A percentile compares a stretch with the other conserved stretches of the same genome.
These are phyloP conservation scores for Podospora sp. DNA, from an alignment of 495 filamentous ascomycete species.

Conservation along the genomic window DNA sequence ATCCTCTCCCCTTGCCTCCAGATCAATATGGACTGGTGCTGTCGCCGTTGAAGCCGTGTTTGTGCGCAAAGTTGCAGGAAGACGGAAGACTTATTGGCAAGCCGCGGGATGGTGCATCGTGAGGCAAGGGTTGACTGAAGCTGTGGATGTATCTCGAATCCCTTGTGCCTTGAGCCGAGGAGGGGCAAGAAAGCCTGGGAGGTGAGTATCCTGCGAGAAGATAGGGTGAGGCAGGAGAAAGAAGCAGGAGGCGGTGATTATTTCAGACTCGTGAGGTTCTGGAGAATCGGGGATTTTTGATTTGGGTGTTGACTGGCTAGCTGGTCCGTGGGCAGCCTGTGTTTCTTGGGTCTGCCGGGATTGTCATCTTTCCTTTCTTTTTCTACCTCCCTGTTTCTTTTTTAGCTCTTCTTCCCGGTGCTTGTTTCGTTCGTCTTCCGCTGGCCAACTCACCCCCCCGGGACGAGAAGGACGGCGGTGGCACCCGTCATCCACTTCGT, in stretches of 20 bases:
- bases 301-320: conserved; percentile 16
- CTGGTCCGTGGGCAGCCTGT: conserved; percentile 13
- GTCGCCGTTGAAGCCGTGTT: conserved; percentile 33
- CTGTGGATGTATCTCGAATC: conserved; percentile 8
- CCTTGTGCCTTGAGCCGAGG: not conserved
- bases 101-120: conserved; percentile 49
- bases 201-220: not conserved
- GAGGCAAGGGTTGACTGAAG: conserved; percentile 22
- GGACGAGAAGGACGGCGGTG: conserved; percentile 15
- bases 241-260: conserved; percentile 12
- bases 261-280: conserved; percentile 9
- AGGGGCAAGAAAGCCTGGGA: conserved; percentile 4
- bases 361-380: conserved; percentile 27
- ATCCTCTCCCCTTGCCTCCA: conserved; percentile 17
- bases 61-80: conserved; percentile 45
- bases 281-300: conserved; percentile 1
- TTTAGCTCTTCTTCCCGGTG: conserved; percentile 15
- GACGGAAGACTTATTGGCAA: conserved; percentile 43
- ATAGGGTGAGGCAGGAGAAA: conserved; percentile 10
- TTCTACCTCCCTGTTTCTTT: conserved; percentile 20
- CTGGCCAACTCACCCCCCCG: conserved; percentile 33
- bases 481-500: conserved; percentile 27
- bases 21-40: conserved; percentile 20
- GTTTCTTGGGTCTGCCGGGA: conserved; percentile 3
- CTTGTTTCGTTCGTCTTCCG: conserved; percentile 23